Conservation (phyloP, 129 eudicot species). For the Glebionis coronaria region DNA sequence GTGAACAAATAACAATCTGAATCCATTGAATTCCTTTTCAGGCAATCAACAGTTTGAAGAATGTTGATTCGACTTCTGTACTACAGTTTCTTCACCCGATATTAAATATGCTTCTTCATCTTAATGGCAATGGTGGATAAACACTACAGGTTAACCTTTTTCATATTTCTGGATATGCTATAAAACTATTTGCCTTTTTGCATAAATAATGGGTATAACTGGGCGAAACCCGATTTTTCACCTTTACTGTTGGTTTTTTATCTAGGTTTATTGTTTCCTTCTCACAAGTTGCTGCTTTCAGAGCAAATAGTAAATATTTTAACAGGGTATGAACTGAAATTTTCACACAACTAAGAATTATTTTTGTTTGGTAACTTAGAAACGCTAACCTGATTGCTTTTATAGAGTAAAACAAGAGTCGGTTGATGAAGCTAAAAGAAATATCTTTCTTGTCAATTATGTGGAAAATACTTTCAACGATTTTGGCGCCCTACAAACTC, state of each 20-base stretch:
- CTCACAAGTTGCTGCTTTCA: slow-evolving; percentile 91
- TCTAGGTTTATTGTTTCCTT: slow-evolving; percentile 7
- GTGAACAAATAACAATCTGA: slow-evolving; percentile 20
- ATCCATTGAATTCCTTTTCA: slow-evolving; percentile 35
- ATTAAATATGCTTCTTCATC: slow-evolving; percentile 97
- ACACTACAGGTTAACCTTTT: slow-evolving; percentile 69
- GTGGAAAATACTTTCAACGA: slow-evolving; percentile 97
- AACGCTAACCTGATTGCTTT: not conserved
- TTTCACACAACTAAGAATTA: slow-evolving; percentile 3
- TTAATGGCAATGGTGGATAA: slow-evolving; percentile 96
- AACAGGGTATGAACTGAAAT: slow-evolving; percentile 59
- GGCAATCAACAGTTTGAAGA: slow-evolving; percentile 98
- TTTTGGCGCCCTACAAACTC: slow-evolving; percentile 40
- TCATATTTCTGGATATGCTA: not conserved
- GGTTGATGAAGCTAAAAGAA: slow-evolving; percentile 94
- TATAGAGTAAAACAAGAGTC: slow-evolving; percentile 97
- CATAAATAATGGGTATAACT: slow-evolving; percentile 12
- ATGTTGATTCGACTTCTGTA: slow-evolving; percentile 92
- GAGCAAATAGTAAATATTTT: slow-evolving; percentile 97
- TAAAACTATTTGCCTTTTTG: not conserved
- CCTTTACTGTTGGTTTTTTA: not conserved
- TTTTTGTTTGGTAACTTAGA: slow-evolving; percentile 13
- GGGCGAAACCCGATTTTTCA: slow-evolving; percentile 15
- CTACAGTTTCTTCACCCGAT: slow-evolving; percentile 97
- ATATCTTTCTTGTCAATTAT: slow-evolving; percentile 78